Base-by-base conservation (phyloP, 1,284 basidiomycete genomes). In the Apiotrichum domesticum region DNA sequence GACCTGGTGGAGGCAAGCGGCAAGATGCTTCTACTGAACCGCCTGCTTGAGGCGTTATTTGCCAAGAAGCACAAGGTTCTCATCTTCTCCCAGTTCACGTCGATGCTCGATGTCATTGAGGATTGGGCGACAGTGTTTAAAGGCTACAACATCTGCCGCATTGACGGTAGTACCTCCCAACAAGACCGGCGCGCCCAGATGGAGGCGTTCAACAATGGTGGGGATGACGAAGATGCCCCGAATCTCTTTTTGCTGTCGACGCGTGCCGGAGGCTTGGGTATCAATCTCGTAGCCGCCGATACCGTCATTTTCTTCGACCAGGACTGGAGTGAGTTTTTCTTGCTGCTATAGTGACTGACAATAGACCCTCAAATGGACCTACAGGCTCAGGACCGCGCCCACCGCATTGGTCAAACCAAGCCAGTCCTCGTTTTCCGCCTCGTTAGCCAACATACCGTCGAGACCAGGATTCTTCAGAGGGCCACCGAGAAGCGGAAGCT, bases 21-120 rank as follows among this genome's bases (percentile, higher is more conserved):
- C 15, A 98, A 98, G 81, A 96, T 98, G 93, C 87, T 97, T 79
- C 80, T 98, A 21, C 83, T 98, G 0, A 90, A 97, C 64, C 85
- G 92, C 10, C 78, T 98, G 11, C 80, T 98, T 2, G 85, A 85
- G 45, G 90, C 86, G 55, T 78, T 98, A n/a, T 91, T 96, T 75
- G 79, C 79, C 29, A 78, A 85, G 10, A 84, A 83, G 6, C 94
- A 97, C 78, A 95, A 94, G 73, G 94, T 97, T 0, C 79, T 98
- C 35, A 75, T 98, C 37, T 98, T 98, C 77, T 79, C 88, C 56
- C 93, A 97, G 77, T 96, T 98, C 75, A 94, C 88, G 46, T 93
- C 87, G 1, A 93, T 97, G 91, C 79, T 98, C 52, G 88, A 98
- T 71, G 89, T 98, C 62, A 88, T 98, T 57, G 59, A 91, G 84